Base-by-base conservation (phyloP, 2,329 filamentous ascomycete species). In the Aspergillus sp. region DNA sequence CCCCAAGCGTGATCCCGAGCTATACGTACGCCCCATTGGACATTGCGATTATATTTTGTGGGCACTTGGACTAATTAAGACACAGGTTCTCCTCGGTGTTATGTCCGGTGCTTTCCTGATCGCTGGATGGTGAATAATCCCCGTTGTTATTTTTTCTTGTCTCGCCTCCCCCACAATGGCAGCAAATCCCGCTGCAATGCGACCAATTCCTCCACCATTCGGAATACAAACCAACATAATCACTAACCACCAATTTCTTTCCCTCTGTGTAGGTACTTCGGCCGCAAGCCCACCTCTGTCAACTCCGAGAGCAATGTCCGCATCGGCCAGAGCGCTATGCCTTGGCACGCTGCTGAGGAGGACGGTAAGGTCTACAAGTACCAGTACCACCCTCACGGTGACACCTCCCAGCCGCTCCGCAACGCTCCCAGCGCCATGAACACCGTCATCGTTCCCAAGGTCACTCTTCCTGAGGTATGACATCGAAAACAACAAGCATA, bases 401-500 rank as follows among this genome's bases (percentile, higher is more conserved):
- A 97, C 74, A 73, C 79, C 65, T 83, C 66, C 72, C 78, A 84
- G 65, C 74, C 81, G 53, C 86, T 87, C 69, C 89, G 85, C 77
- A 88, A 96, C 64, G 93, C 93, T 53, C 93, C 93, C 58, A 95
- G 88, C 71, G 93, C 93, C 55, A 76, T 98, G 74, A 95, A 98
- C 80, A 87, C 86, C 56, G 90, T 96, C 61, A 85, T 98, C 67
- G 79, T 98, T 47, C 93, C 93, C 64, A 86, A 95, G 66, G 90
- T 98, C 66, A 93, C 85, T 65, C 78, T 97, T 60, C 90, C 93
- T 66, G 90, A 86, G 84, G 87, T 90, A 77, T 55, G 78, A 63
- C 17, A 32, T 4, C 10, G 25, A 30, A 27, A 30, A 30, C 9
- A 30, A 30, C 9, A 30, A 12, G 25, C 25, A 30, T 12, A 30